phyloP scores from a whole-genome alignment of 192 early-diverging fungal species.

The Dimargaris cristalligena region DNA sequence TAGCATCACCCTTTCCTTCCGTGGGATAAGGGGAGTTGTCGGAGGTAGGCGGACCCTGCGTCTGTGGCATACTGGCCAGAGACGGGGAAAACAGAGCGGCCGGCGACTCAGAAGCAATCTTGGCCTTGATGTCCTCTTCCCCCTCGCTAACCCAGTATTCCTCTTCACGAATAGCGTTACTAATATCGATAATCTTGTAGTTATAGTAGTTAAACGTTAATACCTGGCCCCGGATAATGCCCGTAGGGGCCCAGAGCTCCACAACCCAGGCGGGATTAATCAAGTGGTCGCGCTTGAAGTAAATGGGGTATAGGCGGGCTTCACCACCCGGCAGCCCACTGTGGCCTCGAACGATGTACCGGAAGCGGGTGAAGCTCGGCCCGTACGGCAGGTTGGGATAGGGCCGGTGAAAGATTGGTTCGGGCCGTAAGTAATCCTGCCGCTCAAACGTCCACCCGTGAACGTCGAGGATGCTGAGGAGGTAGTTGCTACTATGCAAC shows the following conservation, averaged over 20 bases:
- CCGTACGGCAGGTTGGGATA: background rate
- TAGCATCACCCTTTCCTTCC: no score
- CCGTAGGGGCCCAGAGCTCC: background rate
- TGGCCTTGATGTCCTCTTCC: no score
- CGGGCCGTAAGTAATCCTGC: background rate
- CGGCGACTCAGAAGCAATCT: no score
- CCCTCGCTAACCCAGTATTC: background rate
- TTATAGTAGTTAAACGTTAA: background rate
- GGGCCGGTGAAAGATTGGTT: background rate
- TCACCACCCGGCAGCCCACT: background rate
- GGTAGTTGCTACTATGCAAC: background rate
- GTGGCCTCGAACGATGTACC: background rate
- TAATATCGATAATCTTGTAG: background rate
- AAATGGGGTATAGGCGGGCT: background rate
- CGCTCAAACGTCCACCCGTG: background rate
- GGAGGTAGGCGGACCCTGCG: no score
- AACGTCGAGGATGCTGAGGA: background rate
- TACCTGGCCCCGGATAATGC: background rate
- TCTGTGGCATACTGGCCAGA: no score
- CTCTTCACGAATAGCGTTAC: background rate
- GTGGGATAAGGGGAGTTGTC: no score
- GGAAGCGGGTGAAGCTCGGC: background rate
- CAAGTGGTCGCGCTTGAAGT: background rate
- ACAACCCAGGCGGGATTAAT: conserved; percentile 4
- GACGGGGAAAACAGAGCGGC: no score